Conservation (phyloP, 2,329 filamentous ascomycete species). For the Metarhizium robertsii region DNA sequence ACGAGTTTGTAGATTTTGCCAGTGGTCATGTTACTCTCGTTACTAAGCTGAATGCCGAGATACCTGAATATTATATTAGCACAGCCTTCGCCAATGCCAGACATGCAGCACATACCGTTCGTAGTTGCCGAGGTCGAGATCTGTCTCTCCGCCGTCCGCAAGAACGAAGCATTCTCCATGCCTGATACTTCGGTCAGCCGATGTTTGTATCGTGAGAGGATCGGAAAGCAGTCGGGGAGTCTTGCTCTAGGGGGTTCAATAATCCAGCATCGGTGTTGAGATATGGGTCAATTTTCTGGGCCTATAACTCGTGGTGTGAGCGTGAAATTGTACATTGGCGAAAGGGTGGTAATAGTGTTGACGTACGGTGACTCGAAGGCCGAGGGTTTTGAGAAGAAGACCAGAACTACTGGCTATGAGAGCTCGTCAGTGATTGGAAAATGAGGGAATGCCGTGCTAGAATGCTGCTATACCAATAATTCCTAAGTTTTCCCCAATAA, state of each 20-base stretch:
- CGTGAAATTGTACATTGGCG: background rate
- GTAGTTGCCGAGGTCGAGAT: constrained; percentile 50
- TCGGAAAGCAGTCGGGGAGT: background rate
- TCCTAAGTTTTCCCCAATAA: background rate
- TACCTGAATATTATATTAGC: constrained; percentile 34
- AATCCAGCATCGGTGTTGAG: constrained; percentile 27
- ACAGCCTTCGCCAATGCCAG: background rate
- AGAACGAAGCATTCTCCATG: constrained; percentile 89
- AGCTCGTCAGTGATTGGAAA: constrained; percentile 1
- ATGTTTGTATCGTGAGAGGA: background rate
- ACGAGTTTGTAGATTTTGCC: constrained; percentile 93
- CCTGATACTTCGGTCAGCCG: constrained; percentile 28
- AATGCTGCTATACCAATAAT: constrained; percentile 5
- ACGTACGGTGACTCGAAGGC: constrained; percentile 15
- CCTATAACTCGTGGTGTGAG: background rate
- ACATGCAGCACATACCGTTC: constrained; percentile 27
- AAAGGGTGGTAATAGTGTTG: background rate
- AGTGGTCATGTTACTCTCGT: constrained; percentile 93
- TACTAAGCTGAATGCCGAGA: constrained; percentile 69
- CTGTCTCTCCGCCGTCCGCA: constrained; percentile 60
- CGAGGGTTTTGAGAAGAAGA: constrained; percentile 29
- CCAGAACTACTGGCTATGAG: constrained; percentile 57
- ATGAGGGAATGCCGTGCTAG: background rate
- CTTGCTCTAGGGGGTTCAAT: constrained; percentile 22
- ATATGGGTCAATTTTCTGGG: constrained; percentile 36